Base-by-base conservation (phyloP, 2,329 filamentous ascomycete genomes). In the Canariomyces notabilis region DNA sequence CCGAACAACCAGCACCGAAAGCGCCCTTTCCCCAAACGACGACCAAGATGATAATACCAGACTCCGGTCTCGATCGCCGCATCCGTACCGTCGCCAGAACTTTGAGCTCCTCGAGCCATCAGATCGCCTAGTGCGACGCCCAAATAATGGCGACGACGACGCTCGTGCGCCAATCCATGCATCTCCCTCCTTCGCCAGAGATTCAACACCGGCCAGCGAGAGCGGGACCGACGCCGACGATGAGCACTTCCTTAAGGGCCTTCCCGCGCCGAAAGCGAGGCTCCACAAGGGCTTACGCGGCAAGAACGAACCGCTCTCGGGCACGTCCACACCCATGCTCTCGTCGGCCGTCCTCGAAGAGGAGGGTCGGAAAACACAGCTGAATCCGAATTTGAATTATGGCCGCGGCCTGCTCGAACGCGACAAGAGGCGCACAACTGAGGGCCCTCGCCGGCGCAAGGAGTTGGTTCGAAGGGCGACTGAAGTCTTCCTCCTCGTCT, bases 151-250 rank as follows among this genome's bases (percentile, higher is more conserved):
- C 15, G 44, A 56, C 31, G 55, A 57, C 37, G 49, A 55, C 36
- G 44, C 56, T 40, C 48, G 43, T 37, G 57, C 59, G 53, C 21
- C 49, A 5, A 49, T 46, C 9, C 54, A 57, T 20, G 49, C 57
- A 3, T 56, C 60, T 29, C 59, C 64, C 6, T 51, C 59, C 36
- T 66, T 71, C 52, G 64, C 69, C 48, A 74, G 72, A 53, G 75
- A 78, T 42, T 79, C 78, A 4, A 73, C 76, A 1, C 76, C 81
- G 2, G 79, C 79, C 9, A 95, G 88, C 64, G 90, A 95, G 57
- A 95, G 89, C 63, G 91, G 91, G 19, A 95, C 90, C 15, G 91
- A 97, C 63, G 91, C 91, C 32, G 91, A 96, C 59, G 91, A 97
- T 68, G 91, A 97, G 65, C 86, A 90, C 53, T 83, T 91, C 56